A percentile compares a stretch with the other conserved stretches of the same genome.
Evolutionary conservation across 148 eudicot genomes (phyloP).

Genomic region (Cornus florida): DNA sequence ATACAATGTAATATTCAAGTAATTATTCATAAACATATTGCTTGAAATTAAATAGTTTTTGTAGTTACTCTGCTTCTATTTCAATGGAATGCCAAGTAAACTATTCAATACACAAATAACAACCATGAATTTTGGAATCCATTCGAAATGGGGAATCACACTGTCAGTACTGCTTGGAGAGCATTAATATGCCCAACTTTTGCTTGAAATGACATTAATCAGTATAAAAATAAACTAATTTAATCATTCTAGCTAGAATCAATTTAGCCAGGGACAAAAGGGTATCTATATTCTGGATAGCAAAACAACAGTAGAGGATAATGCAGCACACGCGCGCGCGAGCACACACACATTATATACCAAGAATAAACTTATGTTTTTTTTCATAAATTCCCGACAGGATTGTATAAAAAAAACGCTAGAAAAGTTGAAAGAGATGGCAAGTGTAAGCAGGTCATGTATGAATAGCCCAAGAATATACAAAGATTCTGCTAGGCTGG

Average conservation of each 20-base stretch:
- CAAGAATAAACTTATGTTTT: neutral
- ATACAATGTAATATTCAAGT: no score
- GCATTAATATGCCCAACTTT: neutral
- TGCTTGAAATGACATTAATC: neutral
- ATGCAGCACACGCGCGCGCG: no score
- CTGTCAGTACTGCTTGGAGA: no score
- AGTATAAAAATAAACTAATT: no score
- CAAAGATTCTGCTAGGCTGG: conserved; percentile 24
- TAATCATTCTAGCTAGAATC: neutral
- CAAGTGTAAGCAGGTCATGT: neutral
- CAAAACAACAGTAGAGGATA: neutral
- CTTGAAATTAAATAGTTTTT: no score
- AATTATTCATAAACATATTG: no score
- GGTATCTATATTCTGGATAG: neutral
- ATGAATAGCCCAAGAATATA: conserved; percentile 9
- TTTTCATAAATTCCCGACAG: conserved; percentile 7
- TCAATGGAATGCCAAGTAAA: neutral
- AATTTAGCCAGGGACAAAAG: neutral
- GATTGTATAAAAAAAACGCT: neutral
- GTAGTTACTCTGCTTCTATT: neutral
- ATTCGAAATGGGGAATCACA: no score
- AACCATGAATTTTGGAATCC: neutral
- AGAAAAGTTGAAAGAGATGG: neutral
- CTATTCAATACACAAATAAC: neutral
- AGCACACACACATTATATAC: neutral